Conservation (phyloP, 78 protist genomes). For the Pigoraptor vietnamica region DNA sequence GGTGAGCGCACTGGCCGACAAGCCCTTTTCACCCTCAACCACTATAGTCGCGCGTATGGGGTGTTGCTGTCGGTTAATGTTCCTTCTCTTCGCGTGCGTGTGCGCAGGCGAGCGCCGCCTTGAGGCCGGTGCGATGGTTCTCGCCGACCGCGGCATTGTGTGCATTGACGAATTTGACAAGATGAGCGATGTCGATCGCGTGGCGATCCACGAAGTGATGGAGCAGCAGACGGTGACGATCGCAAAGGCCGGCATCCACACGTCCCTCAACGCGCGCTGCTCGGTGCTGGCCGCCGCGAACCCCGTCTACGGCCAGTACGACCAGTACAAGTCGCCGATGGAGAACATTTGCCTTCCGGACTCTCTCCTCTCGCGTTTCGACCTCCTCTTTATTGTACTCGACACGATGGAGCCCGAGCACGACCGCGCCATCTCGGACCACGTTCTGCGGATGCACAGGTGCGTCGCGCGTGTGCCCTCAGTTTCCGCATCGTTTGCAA, state of each 20-base stretch:
- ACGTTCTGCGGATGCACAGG: constrained; percentile 86
- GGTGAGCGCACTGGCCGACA: no score
- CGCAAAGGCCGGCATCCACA: constrained; percentile 99
- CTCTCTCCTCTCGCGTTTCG: constrained; percentile 99
- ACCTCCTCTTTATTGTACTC: constrained; percentile 95
- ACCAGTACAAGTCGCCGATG: constrained; percentile 38
- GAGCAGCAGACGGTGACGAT: constrained; percentile 99
- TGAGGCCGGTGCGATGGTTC: constrained; percentile 99
- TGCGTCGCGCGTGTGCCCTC: constrained; percentile 1
- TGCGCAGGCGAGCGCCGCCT: constrained; percentile 89
- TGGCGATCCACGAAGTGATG: constrained; percentile 94
- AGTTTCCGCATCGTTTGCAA: neutral
- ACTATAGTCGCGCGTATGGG: no score
- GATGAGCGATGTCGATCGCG: constrained; percentile 91
- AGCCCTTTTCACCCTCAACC: no score
- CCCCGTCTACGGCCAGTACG: constrained; percentile 95
- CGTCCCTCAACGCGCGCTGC: constrained; percentile 97
- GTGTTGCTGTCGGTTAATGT: neutral
- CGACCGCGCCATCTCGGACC: constrained; percentile 68
- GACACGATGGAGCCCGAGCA: constrained; percentile 52
- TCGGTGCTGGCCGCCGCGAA: constrained; percentile 99
- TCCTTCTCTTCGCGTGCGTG: neutral
- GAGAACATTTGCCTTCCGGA: constrained; percentile 96
- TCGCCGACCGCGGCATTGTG: constrained; percentile 97
- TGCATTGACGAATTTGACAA: constrained; percentile 99